Evolutionary conservation across 169 alveolate genomes (phyloP), one percentile per base, ranked within the genome.

Genomic region (Plasmodium reichenowi): DNA sequence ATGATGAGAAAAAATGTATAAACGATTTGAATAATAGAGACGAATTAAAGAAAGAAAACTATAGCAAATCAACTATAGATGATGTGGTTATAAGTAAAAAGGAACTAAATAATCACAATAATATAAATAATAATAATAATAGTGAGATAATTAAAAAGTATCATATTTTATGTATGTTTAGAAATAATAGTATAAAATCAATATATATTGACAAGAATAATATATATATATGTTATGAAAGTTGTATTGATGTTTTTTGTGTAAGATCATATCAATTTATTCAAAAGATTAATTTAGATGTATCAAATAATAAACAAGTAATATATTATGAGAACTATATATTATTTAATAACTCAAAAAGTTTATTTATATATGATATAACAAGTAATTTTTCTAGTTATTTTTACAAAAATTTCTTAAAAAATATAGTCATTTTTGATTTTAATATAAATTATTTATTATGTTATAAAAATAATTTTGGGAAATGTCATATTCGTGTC

Each of bases 401-500:
- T 72, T 86, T 86, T 72, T 86, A 63, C 72, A 86, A 86, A 60
- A 86, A 86, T 71, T 86, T 86, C 71, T 86, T 86, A 86, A 86
- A 86, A 86, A 86, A 86, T 71, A 63, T 86, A 22, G 72, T 86
- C 20, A 86, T 86, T 26, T 86, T 86, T 72, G 92, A 86, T 54
- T 86, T 86, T 54, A 86, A 86, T 60, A 67, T 58, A 45, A 86
- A 86, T 72, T 86, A 86, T 67, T 73, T 86, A 26, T 71, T 86
- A 52, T 86, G 92, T 56, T 86, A 86, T 63, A 86, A 86, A 66
- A 86, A 60, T 13, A 72, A 62, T 86, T 86, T 86, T 74, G 92
- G 92, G 17, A 86, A 86, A 86, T 86, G 92, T 64, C 92, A 86
- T 52, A 86, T 86, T 45, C 66, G 92, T 10, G 92, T 86, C 72